Percentiles rank a stretch among this genome's conserved stretches.
Conservation (phyloP, 345 rosid species). For the Aquilaria sinensis region DNA sequence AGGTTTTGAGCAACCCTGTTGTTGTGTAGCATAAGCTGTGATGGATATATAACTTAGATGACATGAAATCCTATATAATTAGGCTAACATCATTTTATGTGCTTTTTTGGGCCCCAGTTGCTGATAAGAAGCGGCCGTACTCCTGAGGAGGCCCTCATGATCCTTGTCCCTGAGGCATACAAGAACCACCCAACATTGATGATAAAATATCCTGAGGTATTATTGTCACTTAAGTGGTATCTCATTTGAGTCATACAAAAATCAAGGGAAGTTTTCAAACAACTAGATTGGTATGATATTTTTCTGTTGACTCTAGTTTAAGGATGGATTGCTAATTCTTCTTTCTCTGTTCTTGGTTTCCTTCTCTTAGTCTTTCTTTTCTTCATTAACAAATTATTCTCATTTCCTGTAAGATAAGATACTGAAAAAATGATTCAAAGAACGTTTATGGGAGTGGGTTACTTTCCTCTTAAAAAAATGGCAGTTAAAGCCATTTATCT, state of each 20-base stretch:
- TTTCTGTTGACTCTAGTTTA: background rate
- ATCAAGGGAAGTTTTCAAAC: no score
- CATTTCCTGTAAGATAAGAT: no score
- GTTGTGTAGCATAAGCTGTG: background rate
- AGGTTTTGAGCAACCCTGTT: no score
- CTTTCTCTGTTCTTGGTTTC: no score
- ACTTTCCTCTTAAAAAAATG: no score
- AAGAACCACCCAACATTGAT: constrained; percentile 88
- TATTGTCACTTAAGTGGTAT: background rate
- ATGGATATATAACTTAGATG: background rate
- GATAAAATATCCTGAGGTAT: constrained; percentile 91
- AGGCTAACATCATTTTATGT: constrained; percentile 11
- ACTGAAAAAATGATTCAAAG: no score
- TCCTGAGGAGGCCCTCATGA: constrained; percentile 95
- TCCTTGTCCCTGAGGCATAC: constrained; percentile 99
- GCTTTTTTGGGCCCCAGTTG: constrained; percentile 37
- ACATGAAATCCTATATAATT: constrained; percentile 1
- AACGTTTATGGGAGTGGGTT: no score
- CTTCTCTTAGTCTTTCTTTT: no score
- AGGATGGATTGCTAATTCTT: background rate
- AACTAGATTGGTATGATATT: background rate
- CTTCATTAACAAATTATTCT: no score
- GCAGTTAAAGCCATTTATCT: no score
- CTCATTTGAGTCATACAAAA: no score
- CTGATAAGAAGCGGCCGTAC: constrained; percentile 85